Evolutionary conservation across 2,329 filamentous ascomycete species (phyloP).

Genomic region (Huntiella omanensis): DNA sequence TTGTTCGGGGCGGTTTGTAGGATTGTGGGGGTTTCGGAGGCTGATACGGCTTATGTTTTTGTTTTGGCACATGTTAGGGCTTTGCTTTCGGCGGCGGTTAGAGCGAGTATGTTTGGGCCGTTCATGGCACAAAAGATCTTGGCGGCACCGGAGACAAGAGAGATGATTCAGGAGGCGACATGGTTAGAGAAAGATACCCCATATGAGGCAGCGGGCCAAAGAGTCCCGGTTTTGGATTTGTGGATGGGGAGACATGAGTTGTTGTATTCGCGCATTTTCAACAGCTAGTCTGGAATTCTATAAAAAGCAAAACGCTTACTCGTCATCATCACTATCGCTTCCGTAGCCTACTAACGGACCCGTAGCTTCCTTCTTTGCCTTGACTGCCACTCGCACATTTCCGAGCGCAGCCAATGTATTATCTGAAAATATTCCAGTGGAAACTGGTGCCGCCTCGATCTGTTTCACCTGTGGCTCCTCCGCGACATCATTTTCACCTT

Average conservation of each 20-base stretch:
- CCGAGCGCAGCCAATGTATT: slow-evolving; percentile 67
- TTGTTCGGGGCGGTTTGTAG: slow-evolving; percentile 48
- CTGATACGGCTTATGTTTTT: slow-evolving; percentile 55
- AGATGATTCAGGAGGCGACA: slow-evolving; percentile 37
- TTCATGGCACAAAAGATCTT: slow-evolving; percentile 62
- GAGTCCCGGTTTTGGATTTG: slow-evolving; percentile 58
- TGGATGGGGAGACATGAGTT: slow-evolving; percentile 73
- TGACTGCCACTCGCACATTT: slow-evolving; percentile 34
- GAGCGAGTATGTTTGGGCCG: slow-evolving; percentile 60
- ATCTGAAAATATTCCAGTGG: slow-evolving; percentile 59
- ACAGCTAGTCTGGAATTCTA: slow-evolving; percentile 36
- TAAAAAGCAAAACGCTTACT: slow-evolving; percentile 11
- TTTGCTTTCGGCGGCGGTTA: slow-evolving; percentile 55
- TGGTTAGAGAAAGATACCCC: slow-evolving; percentile 37
- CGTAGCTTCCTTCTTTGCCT: slow-evolving; percentile 31
- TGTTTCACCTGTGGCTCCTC: slow-evolving; percentile 30
- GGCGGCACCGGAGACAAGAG: slow-evolving; percentile 39
- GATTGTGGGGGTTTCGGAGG: slow-evolving; percentile 38
- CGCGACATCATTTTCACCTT: slow-evolving; percentile 35
- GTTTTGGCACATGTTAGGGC: slow-evolving; percentile 61
- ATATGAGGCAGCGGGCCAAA: slow-evolving; percentile 53
- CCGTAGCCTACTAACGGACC: slow-evolving; percentile 77
- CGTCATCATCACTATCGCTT: slow-evolving; percentile 37
- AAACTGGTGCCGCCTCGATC: slow-evolving; percentile 15
- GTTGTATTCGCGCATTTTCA: slow-evolving; percentile 72